Conservation (phyloP, 1,139 yeast genomes). For the Arxiozyma telluris region DNA sequence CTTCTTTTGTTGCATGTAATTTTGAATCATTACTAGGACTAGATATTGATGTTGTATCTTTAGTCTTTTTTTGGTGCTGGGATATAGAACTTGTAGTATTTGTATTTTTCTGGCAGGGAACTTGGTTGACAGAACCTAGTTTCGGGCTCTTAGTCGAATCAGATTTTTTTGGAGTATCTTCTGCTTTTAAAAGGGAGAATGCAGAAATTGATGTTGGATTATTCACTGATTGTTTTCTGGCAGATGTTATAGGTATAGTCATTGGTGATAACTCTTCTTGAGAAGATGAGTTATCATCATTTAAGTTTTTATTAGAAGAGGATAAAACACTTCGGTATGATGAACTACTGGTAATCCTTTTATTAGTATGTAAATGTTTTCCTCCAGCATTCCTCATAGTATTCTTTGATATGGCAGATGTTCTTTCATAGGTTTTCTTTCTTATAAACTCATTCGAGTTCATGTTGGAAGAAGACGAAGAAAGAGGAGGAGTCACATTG, state of each 20-base stretch:
- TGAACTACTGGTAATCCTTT: constrained; percentile 15
- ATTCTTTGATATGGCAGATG: constrained; percentile 25
- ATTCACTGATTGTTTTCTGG: neutral
- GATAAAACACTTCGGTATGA: constrained; percentile 4
- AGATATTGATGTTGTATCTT: neutral
- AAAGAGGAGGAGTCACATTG: constrained; percentile 12
- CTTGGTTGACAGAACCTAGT: no score
- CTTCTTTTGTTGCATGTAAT: neutral
- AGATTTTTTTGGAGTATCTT: no score
- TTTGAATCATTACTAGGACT: neutral
- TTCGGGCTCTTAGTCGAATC: no score
- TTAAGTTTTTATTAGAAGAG: neutral
- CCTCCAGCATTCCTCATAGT: constrained; percentile 19
- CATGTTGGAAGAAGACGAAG: neutral
- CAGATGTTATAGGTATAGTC: neutral
- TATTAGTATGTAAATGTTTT: neutral
- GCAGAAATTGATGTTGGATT: no score
- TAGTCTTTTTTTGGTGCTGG: no score
- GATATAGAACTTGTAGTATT: no score
- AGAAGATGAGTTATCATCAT: neutral
- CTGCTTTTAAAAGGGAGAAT: no score
- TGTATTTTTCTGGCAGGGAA: no score
- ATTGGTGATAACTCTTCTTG: neutral
- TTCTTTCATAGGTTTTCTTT: constrained; percentile 23
- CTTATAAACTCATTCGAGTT: neutral